Conservation (phyloP, 345 rosid species). For the Ceriops decandra region DNA sequence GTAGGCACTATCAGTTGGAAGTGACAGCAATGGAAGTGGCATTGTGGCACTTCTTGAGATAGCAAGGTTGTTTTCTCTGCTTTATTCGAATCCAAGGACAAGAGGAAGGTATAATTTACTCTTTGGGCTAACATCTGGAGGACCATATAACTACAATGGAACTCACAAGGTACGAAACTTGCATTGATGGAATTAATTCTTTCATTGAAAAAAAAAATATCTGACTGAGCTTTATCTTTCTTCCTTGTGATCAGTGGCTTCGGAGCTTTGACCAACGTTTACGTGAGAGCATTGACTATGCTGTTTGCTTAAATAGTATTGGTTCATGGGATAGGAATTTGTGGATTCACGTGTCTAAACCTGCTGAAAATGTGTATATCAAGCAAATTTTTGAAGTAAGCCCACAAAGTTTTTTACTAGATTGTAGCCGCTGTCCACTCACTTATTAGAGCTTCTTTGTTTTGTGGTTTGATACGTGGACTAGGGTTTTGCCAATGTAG, state of each 20-base stretch:
- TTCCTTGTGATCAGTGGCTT: slow-evolving; percentile 70
- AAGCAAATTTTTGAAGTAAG: slow-evolving; percentile 92
- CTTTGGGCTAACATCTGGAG: slow-evolving; percentile 91
- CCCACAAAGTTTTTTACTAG: slow-evolving; percentile 1
- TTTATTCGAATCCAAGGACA: slow-evolving; percentile 90
- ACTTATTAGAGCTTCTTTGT: slow-evolving; percentile 19
- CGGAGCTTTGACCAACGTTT: slow-evolving; percentile 92
- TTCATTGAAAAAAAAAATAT: background rate
- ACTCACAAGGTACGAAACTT: slow-evolving; percentile 70
- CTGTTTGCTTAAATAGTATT: slow-evolving; percentile 92
- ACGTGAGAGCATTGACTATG: slow-evolving; percentile 96
- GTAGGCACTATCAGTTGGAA: slow-evolving; percentile 93
- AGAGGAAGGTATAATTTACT: slow-evolving; percentile 93
- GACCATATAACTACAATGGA: slow-evolving; percentile 97
- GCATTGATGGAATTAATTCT: slow-evolving; percentile 14
- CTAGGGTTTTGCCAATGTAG: slow-evolving; percentile 81
- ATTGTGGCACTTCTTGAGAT: slow-evolving; percentile 90
- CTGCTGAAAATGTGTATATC: slow-evolving; percentile 84
- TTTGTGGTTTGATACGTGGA: slow-evolving; percentile 17
- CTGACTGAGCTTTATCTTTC: slow-evolving; percentile 14
- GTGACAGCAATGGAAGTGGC: slow-evolving; percentile 98
- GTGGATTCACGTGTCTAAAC: slow-evolving; percentile 86
- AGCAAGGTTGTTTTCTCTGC: slow-evolving; percentile 89
- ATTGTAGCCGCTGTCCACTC: background rate
- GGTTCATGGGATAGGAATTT: slow-evolving; percentile 77